Percentiles rank a stretch among this genome's conserved stretches.
Evolutionary conservation across 305 asterid species (phyloP).

Genomic region (Fraxinus nigra): DNA sequence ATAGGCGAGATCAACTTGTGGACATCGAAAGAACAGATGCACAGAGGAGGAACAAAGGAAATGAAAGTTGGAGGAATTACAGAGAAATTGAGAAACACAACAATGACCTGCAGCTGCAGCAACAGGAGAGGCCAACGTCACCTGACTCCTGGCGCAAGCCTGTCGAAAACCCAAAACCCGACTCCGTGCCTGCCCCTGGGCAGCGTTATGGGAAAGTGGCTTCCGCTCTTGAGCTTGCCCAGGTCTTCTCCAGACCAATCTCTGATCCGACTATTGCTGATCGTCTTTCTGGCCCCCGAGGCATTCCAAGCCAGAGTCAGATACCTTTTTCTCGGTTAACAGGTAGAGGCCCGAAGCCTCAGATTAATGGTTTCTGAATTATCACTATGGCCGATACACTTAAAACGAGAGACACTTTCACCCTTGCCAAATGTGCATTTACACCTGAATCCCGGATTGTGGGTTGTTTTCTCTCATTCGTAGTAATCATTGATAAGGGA

Average conservation of each 20-base stretch:
- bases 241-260: slow-evolving; percentile 73
- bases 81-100: slow-evolving; percentile 50
- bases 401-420: neutral
- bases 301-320: slow-evolving; percentile 53
- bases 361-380: slow-evolving; percentile 74
- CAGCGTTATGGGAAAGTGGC: slow-evolving; percentile 69
- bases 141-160: slow-evolving; percentile 97
- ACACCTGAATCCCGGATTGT: neutral
- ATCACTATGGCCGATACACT: neutral
- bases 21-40: slow-evolving; percentile 57
- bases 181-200: slow-evolving; percentile 37
- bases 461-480: neutral
- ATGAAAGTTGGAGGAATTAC: slow-evolving; percentile 56
- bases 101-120: slow-evolving; percentile 27
- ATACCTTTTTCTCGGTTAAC: slow-evolving; percentile 75
- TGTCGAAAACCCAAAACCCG: slow-evolving; percentile 45
- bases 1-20: slow-evolving; percentile 54
- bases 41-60: slow-evolving; percentile 58
- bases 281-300: slow-evolving; percentile 53
- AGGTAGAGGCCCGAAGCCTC: slow-evolving; percentile 75
- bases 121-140: slow-evolving; percentile 72
- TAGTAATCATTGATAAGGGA: neutral
- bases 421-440: neutral
- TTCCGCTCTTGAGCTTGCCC: slow-evolving; percentile 91
- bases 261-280: slow-evolving; percentile 53